Conservation (phyloP, 257 asterid species). For the Nicotiana tomentosiformis region DNA sequence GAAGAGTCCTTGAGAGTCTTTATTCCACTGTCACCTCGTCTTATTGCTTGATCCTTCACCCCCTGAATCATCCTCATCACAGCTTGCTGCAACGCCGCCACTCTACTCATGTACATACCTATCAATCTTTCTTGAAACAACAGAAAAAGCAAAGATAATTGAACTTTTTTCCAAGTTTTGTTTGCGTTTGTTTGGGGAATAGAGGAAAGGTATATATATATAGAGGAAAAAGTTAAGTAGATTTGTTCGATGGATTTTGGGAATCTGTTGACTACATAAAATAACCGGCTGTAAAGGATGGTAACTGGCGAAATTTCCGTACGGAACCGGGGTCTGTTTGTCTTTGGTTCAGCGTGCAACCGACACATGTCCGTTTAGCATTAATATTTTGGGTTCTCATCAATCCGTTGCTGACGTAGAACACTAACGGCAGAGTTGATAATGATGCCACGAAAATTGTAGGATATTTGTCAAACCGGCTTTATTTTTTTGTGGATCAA, state of each 20-base stretch:
- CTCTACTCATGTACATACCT: slow-evolving; percentile 16
- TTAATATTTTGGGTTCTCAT: neutral
- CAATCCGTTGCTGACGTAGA: neutral
- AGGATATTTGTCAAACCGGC: too few species aligned
- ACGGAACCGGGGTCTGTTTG: slow-evolving; percentile 13
- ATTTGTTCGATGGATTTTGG: slow-evolving; percentile 11
- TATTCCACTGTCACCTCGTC: slow-evolving; percentile 15
- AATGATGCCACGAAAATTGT: neutral
- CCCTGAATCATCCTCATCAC: slow-evolving; percentile 44
- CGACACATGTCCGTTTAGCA: slow-evolving; percentile 17
- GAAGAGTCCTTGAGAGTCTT: slow-evolving; percentile 25
- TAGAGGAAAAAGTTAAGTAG: neutral
- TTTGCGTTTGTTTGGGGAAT: neutral
- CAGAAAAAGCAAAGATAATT: too few species aligned
- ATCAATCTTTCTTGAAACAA: neutral
- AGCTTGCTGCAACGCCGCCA: slow-evolving; percentile 19
- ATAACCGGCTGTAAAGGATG: slow-evolving; percentile 17
- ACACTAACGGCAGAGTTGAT: neutral
- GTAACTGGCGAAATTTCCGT: neutral
- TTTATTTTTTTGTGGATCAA: neutral
- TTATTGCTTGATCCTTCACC: slow-evolving; percentile 41
- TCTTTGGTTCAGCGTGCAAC: neutral
- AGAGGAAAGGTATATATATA: neutral
- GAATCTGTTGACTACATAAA: slow-evolving; percentile 2
- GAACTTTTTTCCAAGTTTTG: too few species aligned